Evolutionary conservation across 2,329 filamentous ascomycete genomes (phyloP), one percentile per base, ranked within the genome.

Genomic region (Diaporthe amygdali): DNA sequence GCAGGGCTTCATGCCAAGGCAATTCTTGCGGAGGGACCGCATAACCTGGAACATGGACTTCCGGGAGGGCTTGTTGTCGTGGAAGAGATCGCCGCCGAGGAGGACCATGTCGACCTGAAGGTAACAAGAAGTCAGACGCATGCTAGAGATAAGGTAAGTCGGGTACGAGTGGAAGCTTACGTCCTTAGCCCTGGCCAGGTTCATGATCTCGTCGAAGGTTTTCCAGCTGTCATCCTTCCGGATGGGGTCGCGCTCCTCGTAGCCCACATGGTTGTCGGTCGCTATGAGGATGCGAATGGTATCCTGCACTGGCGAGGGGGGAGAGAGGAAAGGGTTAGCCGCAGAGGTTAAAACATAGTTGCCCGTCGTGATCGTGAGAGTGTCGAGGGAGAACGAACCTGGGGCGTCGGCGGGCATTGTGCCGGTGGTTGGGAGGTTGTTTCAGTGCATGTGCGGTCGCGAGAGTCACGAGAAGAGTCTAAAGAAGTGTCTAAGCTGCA

Each of bases 11-110:
- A 97, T 94, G 44, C 97, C 96, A 6, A 97, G 89, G 78, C 96
- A 98, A 79, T 98, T 97, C 86, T 95, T 93, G 67, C 96, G 92
- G 37, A 99, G 87, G 2, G 94, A 96, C 39, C 94, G 92, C 94
- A 98, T 98, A 73, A 99, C 96, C 79, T 99, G 94, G 80, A 96
- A 98, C 89, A 99, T 94, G 34, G 95, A 92, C 79, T 98, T 97
- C 72, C 96, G 90, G 8, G 95, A 98, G 3, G 96, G 97, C 77
- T 97, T 97, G 81, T 99, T 99, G 76, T 99, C 96, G 80, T 99
- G 97, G 79, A 99, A 99, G 1, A 99, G 88, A 79, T 99, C 96
- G 56, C 96, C 96, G 3, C 93, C 96, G 5, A 99, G 90, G 2
- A 99, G 87, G 0, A 99, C 93, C 96, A 99, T 98, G 82, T 99